Percentiles rank a stretch among this genome's conserved stretches.
Evolutionary conservation across 1,284 basidiomycete genomes (phyloP).

Genomic region (Limonomyces culmigenus): DNA sequence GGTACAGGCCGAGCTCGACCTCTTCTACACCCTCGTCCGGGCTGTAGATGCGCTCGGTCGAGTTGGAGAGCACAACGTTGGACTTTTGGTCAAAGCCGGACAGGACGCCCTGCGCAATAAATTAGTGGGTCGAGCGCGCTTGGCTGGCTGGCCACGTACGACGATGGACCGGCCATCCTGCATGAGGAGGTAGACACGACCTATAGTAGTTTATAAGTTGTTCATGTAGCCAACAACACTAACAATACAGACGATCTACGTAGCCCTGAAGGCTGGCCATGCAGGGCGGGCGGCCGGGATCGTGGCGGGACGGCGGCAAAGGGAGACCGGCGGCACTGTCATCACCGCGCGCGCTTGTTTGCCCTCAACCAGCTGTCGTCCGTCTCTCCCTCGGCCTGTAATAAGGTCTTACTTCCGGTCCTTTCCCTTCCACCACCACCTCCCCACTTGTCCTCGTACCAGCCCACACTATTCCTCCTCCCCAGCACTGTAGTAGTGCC

Average conservation of each 20-base stretch:
- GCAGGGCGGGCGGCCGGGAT: constrained; percentile 6
- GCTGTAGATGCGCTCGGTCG: constrained; percentile 82
- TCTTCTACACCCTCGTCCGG: constrained; percentile 87
- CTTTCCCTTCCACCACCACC: neutral
- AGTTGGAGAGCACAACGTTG: constrained; percentile 84
- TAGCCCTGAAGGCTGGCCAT: constrained; percentile 79
- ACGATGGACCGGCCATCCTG: constrained; percentile 86
- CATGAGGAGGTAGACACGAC: constrained; percentile 73
- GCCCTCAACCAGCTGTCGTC: too few species aligned
- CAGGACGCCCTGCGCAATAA: constrained; percentile 84
- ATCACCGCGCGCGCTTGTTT: too few species aligned
- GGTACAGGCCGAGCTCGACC: constrained; percentile 88
- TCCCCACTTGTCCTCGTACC: too few species aligned
- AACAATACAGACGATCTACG: constrained; percentile 48
- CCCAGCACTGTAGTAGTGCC: too few species aligned
- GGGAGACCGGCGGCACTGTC: neutral
- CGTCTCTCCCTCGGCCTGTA: too few species aligned
- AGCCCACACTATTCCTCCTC: too few species aligned
- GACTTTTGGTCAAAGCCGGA: constrained; percentile 87
- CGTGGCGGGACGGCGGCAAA: neutral
- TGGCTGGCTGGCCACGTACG: constrained; percentile 18
- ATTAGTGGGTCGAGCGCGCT: constrained; percentile 4
- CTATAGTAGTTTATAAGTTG: constrained; percentile 20
- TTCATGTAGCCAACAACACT: neutral
- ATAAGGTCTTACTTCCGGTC: neutral